Conservation (phyloP, 441 rosid genomes). For the Bruguiera hainesii region DNA sequence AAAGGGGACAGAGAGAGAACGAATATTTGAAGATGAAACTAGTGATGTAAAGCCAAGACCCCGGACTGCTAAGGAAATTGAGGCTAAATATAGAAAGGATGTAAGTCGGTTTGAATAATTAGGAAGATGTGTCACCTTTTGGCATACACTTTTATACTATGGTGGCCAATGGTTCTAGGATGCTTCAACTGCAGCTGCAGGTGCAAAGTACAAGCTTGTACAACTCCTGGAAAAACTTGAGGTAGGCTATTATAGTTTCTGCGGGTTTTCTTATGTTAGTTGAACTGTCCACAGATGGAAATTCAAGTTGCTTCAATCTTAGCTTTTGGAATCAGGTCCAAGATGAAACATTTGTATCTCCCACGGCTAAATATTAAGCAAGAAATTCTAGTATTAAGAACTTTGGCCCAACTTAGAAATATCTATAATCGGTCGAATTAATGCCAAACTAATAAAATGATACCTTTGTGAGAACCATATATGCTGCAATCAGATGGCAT, state of each 20-base stretch:
- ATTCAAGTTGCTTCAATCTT: not conserved
- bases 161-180: conserved; percentile 44
- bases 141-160: conserved; percentile 23
- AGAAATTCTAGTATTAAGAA: not conserved
- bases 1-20: conserved; percentile 51
- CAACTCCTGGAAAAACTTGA: conserved; percentile 83
- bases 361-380: not conserved
- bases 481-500: not conserved
- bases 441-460: conserved; percentile 2
- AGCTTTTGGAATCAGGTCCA: not conserved
- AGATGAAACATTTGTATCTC: not conserved
- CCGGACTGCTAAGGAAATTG: conserved; percentile 79
- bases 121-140: not conserved
- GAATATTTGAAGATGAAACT: conserved; percentile 64
- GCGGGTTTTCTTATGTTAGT: not conserved
- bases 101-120: conserved; percentile 29
- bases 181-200: conserved; percentile 69
- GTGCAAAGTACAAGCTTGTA: conserved; percentile 72
- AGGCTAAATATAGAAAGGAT: conserved; percentile 77
- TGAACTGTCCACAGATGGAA: not conserved
- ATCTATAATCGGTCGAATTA: not conserved
- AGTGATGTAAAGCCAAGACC: conserved; percentile 51
- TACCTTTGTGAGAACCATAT: no score
- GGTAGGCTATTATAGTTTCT: conserved; percentile 32
- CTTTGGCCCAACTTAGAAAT: not conserved